Conservation (phyloP, 1,284 basidiomycete species). For the Malassezia caprae region DNA sequence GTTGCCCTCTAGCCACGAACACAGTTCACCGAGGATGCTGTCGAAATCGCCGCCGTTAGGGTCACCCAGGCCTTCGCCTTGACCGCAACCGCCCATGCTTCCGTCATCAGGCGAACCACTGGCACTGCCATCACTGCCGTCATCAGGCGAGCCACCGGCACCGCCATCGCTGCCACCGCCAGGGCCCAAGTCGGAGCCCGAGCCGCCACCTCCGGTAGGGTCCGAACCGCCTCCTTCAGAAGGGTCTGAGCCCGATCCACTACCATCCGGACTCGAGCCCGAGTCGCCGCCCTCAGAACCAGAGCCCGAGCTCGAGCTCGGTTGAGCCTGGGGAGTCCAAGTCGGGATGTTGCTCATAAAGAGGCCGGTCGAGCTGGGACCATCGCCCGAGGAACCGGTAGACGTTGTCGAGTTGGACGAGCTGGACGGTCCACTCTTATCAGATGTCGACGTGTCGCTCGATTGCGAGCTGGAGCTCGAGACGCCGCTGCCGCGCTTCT, state of each 20-base stretch:
- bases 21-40: background rate
- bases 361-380: background rate
- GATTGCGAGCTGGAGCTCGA: background rate
- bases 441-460: too few species aligned
- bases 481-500: background rate
- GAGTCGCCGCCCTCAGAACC: background rate
- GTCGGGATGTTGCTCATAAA: background rate
- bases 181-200: background rate
- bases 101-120: background rate
- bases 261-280: too few species aligned
- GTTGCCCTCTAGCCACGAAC: background rate
- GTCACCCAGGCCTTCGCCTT: background rate
- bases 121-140: background rate
- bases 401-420: background rate
- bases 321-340: too few species aligned
- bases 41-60: background rate
- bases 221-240: background rate
- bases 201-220: background rate
- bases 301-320: background rate
- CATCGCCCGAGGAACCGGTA: background rate
- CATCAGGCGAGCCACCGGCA: background rate
- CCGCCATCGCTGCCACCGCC: background rate
- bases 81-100: background rate
- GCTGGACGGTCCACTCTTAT: background rate
- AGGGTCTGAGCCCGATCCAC: background rate